Conservation (phyloP, 306 rosid species). For the Cicer chorassanicum region DNA sequence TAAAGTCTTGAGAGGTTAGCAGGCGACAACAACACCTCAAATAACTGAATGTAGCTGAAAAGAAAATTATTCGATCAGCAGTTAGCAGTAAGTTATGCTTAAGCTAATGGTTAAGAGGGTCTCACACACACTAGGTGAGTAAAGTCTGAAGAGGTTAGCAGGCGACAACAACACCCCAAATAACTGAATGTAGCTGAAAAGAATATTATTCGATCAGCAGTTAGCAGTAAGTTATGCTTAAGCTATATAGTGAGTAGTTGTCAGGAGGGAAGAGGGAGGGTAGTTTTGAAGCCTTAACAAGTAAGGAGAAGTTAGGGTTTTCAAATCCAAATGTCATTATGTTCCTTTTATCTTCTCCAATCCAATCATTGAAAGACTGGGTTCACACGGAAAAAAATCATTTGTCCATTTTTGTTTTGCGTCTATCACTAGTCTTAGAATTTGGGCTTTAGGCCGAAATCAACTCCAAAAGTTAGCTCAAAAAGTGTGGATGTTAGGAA, state of each 20-base stretch:
- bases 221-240: slow-evolving; percentile 4
- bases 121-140: neutral
- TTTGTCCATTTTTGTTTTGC: neutral
- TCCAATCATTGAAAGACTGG: neutral
- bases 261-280: neutral
- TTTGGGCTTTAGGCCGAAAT: slow-evolving; percentile 7
- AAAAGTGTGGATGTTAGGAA: neutral
- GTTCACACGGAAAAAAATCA: slow-evolving; percentile 1
- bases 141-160: neutral
- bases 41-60: neutral
- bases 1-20: neutral
- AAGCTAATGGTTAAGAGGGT: neutral
- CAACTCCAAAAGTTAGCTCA: neutral
- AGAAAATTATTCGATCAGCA: neutral
- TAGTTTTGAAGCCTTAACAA: neutral
- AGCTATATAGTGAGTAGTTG: slow-evolving; percentile 9
- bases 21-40: neutral
- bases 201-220: neutral
- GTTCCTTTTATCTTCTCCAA: neutral
- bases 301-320: neutral
- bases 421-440: neutral
- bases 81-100: too few relatives aligned
- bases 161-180: neutral
- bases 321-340: neutral
- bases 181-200: neutral